phyloP scores from a whole-genome alignment of 2,329 filamentous ascomycete species.

The Exophiala alcalophila region DNA sequence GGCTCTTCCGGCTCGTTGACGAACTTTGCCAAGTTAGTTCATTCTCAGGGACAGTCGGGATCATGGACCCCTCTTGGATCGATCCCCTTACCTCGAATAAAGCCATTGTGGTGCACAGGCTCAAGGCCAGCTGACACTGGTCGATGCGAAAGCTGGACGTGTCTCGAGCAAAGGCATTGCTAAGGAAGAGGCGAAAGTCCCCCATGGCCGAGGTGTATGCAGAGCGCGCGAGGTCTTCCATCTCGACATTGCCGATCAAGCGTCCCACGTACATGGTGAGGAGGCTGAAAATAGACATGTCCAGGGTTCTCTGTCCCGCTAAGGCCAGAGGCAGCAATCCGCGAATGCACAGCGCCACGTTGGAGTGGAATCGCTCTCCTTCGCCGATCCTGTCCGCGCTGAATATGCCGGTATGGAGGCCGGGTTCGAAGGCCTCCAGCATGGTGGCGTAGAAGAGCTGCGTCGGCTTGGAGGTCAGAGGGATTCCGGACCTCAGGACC shows the following conservation, averaged over 20 bases:
- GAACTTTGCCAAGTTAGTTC: neutral
- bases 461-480: neutral
- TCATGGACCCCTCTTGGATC: too few species aligned
- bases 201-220: conserved; percentile 5
- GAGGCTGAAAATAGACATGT: conserved; percentile 3
- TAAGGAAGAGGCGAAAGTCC: conserved; percentile 5
- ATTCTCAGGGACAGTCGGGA: neutral
- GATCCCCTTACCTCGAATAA: conserved; percentile 4
- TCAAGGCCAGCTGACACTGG: conserved; percentile 2
- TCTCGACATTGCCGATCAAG: neutral
- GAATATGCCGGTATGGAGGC: neutral
- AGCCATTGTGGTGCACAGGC: conserved; percentile 4
- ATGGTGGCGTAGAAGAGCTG: conserved; percentile 8
- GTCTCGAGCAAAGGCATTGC: neutral
- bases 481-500: neutral
- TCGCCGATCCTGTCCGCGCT: conserved; percentile 2
- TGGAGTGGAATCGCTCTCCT: neutral
- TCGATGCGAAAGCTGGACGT: neutral
- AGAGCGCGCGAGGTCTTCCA: conserved; percentile 2
- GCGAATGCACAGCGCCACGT: conserved; percentile 7
- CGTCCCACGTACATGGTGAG: conserved; percentile 9
- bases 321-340: conserved; percentile 4
- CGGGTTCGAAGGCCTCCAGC: conserved; percentile 5
- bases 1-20: conserved; percentile 4
- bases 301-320: neutral